Percentiles rank a stretch among this genome's conserved stretches.
Conservation (phyloP, 2,329 filamentous ascomycete genomes). For the Blastomyces gilchristii region DNA sequence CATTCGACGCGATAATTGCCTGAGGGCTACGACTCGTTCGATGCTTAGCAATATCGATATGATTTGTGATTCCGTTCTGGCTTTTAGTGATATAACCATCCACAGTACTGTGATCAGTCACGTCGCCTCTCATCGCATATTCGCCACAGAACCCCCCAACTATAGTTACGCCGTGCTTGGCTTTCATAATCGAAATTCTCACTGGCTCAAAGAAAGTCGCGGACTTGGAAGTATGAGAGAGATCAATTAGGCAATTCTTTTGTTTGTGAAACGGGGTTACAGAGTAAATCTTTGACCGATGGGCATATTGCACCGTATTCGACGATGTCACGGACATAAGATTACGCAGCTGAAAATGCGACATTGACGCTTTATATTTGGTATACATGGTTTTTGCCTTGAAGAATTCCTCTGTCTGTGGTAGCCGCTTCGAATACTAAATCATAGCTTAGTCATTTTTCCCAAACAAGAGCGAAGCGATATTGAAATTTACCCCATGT, state of each 20-base stretch:
- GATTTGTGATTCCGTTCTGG: conserved; percentile 47
- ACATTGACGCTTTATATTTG: conserved; percentile 40
- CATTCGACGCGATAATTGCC: conserved; percentile 50
- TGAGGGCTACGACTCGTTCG: conserved; percentile 40
- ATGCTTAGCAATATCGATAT: conserved; percentile 44
- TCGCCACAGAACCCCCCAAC: conserved; percentile 49
- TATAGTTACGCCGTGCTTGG: conserved; percentile 41
- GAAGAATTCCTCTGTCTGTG: conserved; percentile 38
- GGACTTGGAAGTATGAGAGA: conserved; percentile 34
- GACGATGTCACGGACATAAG: conserved; percentile 45
- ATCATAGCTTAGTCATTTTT: conserved; percentile 7
- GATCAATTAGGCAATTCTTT: conserved; percentile 39
- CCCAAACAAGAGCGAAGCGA: not conserved
- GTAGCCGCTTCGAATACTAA: conserved; percentile 26
- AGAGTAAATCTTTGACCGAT: conserved; percentile 39
- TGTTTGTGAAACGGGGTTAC: conserved; percentile 39
- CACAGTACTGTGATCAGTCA: conserved; percentile 24
- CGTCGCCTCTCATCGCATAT: conserved; percentile 41
- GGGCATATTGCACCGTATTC: conserved; percentile 47
- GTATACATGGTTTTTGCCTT: conserved; percentile 41
- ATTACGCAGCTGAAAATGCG: conserved; percentile 52
- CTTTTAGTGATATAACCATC: conserved; percentile 42
- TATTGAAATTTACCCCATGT: conserved; percentile 14
- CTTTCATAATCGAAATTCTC: conserved; percentile 45
- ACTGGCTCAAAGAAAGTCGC: conserved; percentile 29